These are phyloP conservation scores for Glarea lozoyensis DNA, from an alignment of 495 filamentous ascomycete genomes.

Conservation along the genomic window DNA sequence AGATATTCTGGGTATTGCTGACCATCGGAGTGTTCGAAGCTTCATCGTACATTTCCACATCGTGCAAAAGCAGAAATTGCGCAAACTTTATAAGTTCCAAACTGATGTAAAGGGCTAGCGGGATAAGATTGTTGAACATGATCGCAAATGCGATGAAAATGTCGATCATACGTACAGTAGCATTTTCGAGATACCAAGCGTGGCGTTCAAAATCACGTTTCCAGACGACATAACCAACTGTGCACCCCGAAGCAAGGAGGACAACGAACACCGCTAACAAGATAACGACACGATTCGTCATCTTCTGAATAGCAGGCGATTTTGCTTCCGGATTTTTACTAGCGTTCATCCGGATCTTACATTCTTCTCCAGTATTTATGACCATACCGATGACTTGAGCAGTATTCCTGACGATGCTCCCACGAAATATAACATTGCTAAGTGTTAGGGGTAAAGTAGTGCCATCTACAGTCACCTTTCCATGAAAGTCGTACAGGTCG, in stretches of 20 bases:
- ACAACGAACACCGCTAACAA: conserved; percentile 74
- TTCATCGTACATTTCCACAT: conserved; percentile 88
- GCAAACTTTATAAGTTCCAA: conserved; percentile 89
- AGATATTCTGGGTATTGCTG: conserved; percentile 85
- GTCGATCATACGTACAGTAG: conserved; percentile 59
- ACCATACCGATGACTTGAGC: conserved; percentile 66
- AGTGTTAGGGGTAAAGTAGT: conserved; percentile 72
- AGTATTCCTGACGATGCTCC: conserved; percentile 83
- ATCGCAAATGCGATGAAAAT: conserved; percentile 84
- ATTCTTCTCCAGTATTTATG: conserved; percentile 92
- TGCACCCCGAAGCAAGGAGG: conserved; percentile 66
- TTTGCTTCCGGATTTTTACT: conserved; percentile 88
- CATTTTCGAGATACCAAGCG: conserved; percentile 66
- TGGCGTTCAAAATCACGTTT: conserved; percentile 47
- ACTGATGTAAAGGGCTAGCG: conserved; percentile 86
- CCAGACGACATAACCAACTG: conserved; percentile 79
- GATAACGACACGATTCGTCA: conserved; percentile 79
- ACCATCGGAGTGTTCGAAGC: conserved; percentile 77
- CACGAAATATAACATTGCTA: conserved; percentile 80
- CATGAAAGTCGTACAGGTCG: conserved; percentile 89
- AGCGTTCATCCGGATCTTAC: conserved; percentile 97
- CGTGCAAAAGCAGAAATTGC: conserved; percentile 71
- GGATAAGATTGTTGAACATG: conserved; percentile 89
- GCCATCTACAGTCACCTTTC: conserved; percentile 57
- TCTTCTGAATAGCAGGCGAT: conserved; percentile 68